These are phyloP conservation scores for Veloporphyrellus conicus DNA, from an alignment of 1,284 basidiomycete genomes.

Conservation along the genomic window DNA sequence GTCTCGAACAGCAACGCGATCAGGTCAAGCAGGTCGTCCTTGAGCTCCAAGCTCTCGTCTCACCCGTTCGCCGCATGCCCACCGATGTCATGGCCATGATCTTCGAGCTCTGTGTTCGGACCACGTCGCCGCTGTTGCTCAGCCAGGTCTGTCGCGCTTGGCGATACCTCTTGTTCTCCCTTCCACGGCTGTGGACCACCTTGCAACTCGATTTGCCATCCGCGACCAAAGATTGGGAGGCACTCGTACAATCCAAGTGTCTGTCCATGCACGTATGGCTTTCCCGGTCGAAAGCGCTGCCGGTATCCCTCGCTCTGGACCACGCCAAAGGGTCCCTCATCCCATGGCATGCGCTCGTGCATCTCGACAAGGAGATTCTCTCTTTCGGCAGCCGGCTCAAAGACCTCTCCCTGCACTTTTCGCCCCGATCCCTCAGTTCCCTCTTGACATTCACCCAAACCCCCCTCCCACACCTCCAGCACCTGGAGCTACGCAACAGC, in stretches of 20 bases:
- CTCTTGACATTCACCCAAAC: conserved; percentile 31
- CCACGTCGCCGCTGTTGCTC: conserved; percentile 23
- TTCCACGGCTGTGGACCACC: conserved; percentile 26
- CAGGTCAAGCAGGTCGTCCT: conserved; percentile 14
- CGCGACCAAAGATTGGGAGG: conserved; percentile 22
- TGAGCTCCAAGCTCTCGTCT: conserved; percentile 29
- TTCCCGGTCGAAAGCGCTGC: conserved; percentile 30
- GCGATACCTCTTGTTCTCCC: conserved; percentile 29
- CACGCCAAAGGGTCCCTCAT: conserved; percentile 24
- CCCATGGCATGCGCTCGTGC: conserved; percentile 29
- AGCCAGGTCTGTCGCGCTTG: conserved; percentile 30
- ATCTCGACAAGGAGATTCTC: conserved; percentile 32
- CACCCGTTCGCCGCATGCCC: conserved; percentile 33
- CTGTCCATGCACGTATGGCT: conserved; percentile 30
- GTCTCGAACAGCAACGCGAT: conserved; percentile 20
- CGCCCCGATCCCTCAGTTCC: conserved; percentile 24
- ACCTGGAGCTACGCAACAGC: conserved; percentile 27
- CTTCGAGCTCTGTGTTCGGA: conserved; percentile 25
- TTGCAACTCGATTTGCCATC: conserved; percentile 27
- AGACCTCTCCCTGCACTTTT: conserved; percentile 23
- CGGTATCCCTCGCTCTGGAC: conserved; percentile 24
- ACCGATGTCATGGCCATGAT: conserved; percentile 28
- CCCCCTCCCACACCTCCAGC: conserved; percentile 23
- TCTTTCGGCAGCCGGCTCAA: conserved; percentile 22
- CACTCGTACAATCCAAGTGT: conserved; percentile 25